phyloP scores from a whole-genome alignment of 2,329 filamentous ascomycete genomes.

The Podosphaera xanthii region DNA sequence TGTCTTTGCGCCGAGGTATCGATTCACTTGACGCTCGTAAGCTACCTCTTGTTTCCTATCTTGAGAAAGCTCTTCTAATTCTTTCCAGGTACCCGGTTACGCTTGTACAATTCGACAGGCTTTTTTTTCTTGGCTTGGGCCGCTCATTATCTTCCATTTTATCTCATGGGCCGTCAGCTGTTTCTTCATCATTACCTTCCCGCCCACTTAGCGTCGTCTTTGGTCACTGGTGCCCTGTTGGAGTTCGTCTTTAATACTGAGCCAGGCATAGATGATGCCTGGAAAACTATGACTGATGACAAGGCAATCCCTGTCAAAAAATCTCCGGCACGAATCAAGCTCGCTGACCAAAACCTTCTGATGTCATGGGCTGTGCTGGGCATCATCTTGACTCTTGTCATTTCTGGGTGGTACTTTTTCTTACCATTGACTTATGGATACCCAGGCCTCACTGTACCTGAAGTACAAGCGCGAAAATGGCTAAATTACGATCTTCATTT shows the following conservation, averaged over 20 bases:
- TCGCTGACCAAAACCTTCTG: slow-evolving; percentile 54
- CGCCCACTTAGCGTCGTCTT: slow-evolving; percentile 69
- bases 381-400: slow-evolving; percentile 42
- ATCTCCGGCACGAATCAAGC: slow-evolving; percentile 58
- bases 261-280: slow-evolving; percentile 35
- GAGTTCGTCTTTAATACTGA: slow-evolving; percentile 95
- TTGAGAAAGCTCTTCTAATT: slow-evolving; percentile 13
- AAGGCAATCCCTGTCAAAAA: slow-evolving; percentile 22
- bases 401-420: slow-evolving; percentile 80
- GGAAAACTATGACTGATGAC: slow-evolving; percentile 23
- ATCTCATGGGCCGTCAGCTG: slow-evolving; percentile 89
- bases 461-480: slow-evolving; percentile 77
- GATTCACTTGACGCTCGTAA: slow-evolving; percentile 84
- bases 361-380: slow-evolving; percentile 56
- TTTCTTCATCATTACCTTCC: slow-evolving; percentile 97
- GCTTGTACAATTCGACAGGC: slow-evolving; percentile 92
- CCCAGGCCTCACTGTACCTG: slow-evolving; percentile 58
- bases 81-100: slow-evolving; percentile 55
- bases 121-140: slow-evolving; percentile 99
- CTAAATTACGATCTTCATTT: slow-evolving; percentile 94
- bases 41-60: slow-evolving; percentile 19
- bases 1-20: slow-evolving; percentile 76
- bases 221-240: slow-evolving; percentile 75
- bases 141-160: slow-evolving; percentile 93
- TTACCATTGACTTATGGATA: slow-evolving; percentile 87